These are phyloP conservation scores for Fomitopsis pinicola DNA, from an alignment of 1,284 basidiomycete species.

Conservation along the genomic window DNA sequence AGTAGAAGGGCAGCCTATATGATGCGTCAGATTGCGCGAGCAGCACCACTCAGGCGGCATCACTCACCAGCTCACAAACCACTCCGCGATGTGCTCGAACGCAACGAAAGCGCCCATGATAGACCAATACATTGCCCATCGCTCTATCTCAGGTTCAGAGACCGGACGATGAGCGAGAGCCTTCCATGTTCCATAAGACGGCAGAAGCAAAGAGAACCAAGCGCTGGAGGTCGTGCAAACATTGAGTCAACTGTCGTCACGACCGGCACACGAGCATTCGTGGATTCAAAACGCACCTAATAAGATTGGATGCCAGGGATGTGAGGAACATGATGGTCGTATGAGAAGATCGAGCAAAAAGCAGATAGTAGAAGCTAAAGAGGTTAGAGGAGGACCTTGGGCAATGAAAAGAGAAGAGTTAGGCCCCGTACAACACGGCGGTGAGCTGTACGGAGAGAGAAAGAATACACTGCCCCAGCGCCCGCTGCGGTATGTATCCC, in stretches of 20 bases:
- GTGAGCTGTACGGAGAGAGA: background rate
- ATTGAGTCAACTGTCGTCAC: background rate
- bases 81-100: conserved; percentile 65
- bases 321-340: background rate
- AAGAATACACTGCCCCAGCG: background rate
- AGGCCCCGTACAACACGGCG: background rate
- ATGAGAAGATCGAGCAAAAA: background rate
- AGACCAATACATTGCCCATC: conserved; percentile 61
- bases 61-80: conserved; percentile 66
- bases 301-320: conserved; percentile 38
- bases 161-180: conserved; percentile 55
- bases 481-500: background rate
- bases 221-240: conserved; percentile 36
- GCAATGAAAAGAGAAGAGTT: background rate
- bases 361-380: background rate
- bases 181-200: conserved; percentile 63
- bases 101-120: conserved; percentile 61
- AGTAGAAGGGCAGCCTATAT: conserved; percentile 77
- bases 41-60: background rate
- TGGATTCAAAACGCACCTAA: conserved; percentile 19
- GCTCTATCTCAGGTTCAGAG: conserved; percentile 53
- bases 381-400: background rate
- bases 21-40: background rate
- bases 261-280: conserved; percentile 13
- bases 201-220: conserved; percentile 66